Evolutionary conservation across 2,329 filamentous ascomycete genomes (phyloP).

Genomic region (Pseudocercospora macadamiae): DNA sequence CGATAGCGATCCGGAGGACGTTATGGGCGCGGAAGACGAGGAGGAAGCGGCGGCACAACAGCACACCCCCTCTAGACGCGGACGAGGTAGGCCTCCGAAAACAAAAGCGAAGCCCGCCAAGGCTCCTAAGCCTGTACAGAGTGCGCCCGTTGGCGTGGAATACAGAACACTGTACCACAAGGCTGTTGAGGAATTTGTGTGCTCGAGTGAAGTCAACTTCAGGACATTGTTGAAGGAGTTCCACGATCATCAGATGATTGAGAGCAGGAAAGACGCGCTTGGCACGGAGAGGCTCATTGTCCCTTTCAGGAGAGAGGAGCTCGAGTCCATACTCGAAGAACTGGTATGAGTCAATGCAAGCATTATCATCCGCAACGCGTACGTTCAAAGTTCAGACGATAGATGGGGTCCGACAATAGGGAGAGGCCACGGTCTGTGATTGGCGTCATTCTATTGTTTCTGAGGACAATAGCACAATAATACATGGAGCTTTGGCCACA

Average conservation of each 20-base stretch:
- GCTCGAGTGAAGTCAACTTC: conserved; percentile 94
- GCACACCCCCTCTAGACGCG: conserved; percentile 32
- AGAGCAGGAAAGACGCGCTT: conserved; percentile 79
- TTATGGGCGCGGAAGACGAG: conserved; percentile 33
- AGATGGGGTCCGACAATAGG: neutral
- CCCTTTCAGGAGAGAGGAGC: conserved; percentile 83
- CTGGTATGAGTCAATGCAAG: conserved; percentile 48
- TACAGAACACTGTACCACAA: conserved; percentile 93
- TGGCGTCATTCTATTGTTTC: neutral
- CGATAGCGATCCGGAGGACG: conserved; percentile 34
- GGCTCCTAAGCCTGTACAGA: conserved; percentile 18
- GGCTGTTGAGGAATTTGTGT: conserved; percentile 94
- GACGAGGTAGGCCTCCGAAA: conserved; percentile 30
- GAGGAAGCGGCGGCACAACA: conserved; percentile 38
- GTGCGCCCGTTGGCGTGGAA: conserved; percentile 65
- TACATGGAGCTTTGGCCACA: too few species aligned
- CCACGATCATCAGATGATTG: conserved; percentile 97
- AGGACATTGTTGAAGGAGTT: conserved; percentile 94
- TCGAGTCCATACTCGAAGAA: conserved; percentile 88
- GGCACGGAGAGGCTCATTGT: conserved; percentile 85
- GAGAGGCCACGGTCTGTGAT: neutral
- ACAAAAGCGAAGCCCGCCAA: conserved; percentile 19
- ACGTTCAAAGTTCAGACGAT: too few species aligned
- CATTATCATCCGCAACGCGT: too few species aligned
- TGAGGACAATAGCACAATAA: neutral